phyloP scores from a whole-genome alignment of 2,329 filamentous ascomycete genomes.

The Elsinoe fawcettii region DNA sequence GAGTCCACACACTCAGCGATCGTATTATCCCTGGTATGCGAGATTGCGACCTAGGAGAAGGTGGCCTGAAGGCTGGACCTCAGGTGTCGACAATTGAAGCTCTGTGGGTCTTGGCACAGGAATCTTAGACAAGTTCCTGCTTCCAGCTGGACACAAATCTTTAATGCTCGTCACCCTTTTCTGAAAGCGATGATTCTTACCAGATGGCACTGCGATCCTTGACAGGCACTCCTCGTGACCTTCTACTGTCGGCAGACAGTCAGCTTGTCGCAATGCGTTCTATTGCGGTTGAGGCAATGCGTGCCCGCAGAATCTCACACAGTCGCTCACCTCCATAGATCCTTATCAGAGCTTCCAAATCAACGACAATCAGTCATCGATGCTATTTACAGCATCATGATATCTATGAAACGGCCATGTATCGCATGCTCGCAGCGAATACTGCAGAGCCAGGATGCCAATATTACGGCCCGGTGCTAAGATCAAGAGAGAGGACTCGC shows the following conservation, averaged over 20 bases:
- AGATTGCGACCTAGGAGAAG: neutral
- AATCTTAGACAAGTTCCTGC: neutral
- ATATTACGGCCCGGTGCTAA: constrained; percentile 3
- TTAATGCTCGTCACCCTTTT: neutral
- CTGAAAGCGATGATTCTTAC: neutral
- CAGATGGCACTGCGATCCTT: neutral
- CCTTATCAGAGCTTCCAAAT: neutral
- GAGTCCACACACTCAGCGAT: neutral
- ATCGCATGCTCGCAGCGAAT: neutral
- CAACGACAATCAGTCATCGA: neutral
- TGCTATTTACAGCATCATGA: constrained; percentile 7
- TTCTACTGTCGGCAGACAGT: neutral
- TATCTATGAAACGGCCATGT: constrained; percentile 1
- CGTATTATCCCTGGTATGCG: neutral
- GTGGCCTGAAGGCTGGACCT: neutral
- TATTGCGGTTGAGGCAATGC: neutral
- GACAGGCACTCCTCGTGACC: neutral
- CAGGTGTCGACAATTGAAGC: neutral
- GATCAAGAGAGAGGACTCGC: neutral
- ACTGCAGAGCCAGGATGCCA: neutral
- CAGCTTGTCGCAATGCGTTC: neutral
- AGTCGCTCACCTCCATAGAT: neutral
- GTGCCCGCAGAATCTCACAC: neutral
- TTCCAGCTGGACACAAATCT: neutral
- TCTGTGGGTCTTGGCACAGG: neutral